Conservation (phyloP, 2,329 filamentous ascomycete species). For the Stenocarpella maydis region DNA sequence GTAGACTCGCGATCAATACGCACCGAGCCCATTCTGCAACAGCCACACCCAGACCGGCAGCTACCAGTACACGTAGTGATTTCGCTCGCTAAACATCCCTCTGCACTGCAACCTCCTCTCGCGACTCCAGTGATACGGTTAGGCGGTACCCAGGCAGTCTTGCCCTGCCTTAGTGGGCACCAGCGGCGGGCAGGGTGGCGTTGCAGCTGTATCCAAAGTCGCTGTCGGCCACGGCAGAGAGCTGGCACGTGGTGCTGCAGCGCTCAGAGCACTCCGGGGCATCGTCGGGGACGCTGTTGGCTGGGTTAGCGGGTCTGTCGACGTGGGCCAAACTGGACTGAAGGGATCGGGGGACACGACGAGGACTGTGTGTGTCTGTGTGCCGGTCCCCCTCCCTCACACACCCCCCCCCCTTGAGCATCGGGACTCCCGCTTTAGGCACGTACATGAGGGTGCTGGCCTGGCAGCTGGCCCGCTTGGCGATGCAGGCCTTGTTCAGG, state of each 20-base stretch:
- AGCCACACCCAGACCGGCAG: background rate
- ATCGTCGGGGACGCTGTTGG: conserved; percentile 21
- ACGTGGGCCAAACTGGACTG: background rate
- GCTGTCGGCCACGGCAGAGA: conserved; percentile 32
- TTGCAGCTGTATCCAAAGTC: conserved; percentile 32
- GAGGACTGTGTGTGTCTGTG: background rate
- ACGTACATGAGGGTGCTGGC: conserved; percentile 30
- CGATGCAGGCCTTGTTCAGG: conserved; percentile 30
- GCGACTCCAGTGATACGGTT: too few relatives aligned
- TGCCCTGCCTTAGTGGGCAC: background rate
- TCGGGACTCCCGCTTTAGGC: background rate
- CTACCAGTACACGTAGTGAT: background rate
- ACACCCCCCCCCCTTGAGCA: too few relatives aligned
- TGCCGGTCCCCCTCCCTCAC: background rate
- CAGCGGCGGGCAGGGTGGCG: conserved; percentile 5
- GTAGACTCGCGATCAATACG: background rate
- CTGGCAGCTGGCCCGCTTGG: conserved; percentile 29
- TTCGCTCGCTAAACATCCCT: background rate
- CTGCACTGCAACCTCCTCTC: background rate
- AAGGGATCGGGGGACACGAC: background rate
- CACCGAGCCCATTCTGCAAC: background rate
- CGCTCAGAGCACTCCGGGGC: conserved; percentile 12
- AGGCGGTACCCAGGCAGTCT: too few relatives aligned
- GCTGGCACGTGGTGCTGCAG: conserved; percentile 30
- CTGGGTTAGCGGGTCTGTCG: background rate